phyloP scores from a whole-genome alignment of 768 basidiomycete species.

The Amanita fuliginea region DNA sequence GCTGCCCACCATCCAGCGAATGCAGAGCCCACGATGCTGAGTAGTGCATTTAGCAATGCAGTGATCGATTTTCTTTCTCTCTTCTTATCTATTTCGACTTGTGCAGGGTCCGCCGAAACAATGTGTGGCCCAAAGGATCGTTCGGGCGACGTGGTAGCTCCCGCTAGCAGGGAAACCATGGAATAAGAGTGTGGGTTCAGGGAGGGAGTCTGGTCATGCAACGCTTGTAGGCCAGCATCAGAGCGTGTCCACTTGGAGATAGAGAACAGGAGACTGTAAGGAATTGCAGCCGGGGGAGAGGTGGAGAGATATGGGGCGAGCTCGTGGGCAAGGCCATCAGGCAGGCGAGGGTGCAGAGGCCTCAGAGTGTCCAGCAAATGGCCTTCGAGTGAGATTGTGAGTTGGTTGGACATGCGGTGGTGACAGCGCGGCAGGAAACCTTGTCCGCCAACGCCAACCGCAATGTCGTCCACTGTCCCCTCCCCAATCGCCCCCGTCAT shows the following conservation, averaged over 20 bases:
- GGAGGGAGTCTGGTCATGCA: slow-evolving; percentile 26
- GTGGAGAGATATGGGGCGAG: slow-evolving; percentile 29
- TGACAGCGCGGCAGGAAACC: background rate
- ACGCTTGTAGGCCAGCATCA: slow-evolving; percentile 26
- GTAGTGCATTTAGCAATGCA: slow-evolving; percentile 55
- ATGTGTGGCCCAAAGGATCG: slow-evolving; percentile 49
- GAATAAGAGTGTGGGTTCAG: slow-evolving; percentile 46
- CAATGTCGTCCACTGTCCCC: slow-evolving; percentile 3
- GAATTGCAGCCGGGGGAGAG: slow-evolving; percentile 35
- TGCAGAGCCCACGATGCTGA: slow-evolving; percentile 59
- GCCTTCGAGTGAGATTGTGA: slow-evolving; percentile 59
- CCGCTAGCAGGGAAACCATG: slow-evolving; percentile 70
- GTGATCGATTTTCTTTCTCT: slow-evolving; percentile 60
- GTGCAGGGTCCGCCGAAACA: slow-evolving; percentile 34
- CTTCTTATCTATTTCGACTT: slow-evolving; percentile 30
- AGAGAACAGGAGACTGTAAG: slow-evolving; percentile 45
- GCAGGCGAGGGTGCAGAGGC: slow-evolving; percentile 34
- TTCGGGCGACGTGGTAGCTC: slow-evolving; percentile 68
- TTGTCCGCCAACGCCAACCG: slow-evolving; percentile 4
- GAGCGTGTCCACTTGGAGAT: slow-evolving; percentile 66
- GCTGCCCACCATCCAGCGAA: slow-evolving; percentile 68
- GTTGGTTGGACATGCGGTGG: slow-evolving; percentile 14
- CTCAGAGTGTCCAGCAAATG: slow-evolving; percentile 44
- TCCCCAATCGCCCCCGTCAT: slow-evolving; percentile 15
- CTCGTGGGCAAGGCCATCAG: slow-evolving; percentile 28